Evolutionary conservation across 306 rosid species (phyloP), one percentile per base, ranked within the genome.

Genomic region (Cucurbita pepo): DNA sequence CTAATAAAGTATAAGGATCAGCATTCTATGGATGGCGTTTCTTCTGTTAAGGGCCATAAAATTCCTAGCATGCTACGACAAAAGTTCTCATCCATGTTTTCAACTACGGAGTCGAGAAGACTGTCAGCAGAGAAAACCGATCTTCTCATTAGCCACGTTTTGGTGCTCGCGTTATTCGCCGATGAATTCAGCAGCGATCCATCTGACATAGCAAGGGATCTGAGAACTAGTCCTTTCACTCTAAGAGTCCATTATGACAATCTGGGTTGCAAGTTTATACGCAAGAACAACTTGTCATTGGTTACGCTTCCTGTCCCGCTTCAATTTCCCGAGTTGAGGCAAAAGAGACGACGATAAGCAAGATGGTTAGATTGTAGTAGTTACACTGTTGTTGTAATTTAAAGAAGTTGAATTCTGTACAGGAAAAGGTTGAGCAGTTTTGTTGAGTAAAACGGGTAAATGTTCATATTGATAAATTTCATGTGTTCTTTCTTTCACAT

Each of bases 1-100:
- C 96, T 94, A 65, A 45, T 91, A 63, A 91, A 86, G 84, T 94
- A 82, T 75, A 94, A 86, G 81, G 96, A 91, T 70, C 83, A 77
- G 79, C 80, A 85, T 72, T 76, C 88, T 37, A 71, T 84, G 84
- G 87, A 82, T 21, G 77, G 84, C 43, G 56, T 69, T 77, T 75
- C 85, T 73, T 80, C 91, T 7, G 84, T 85, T 3, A 91, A 82
- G 84, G 18, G 61, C 65, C 92, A 83, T 56, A 85, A 57, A 70
- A 77, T 90, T 71, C 99, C 97, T 13, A 41, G 65, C 85, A 81
- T 86, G 69, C 58, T 91, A 63, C 79, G 47, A 22, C 76, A 84
- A 30, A 94, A 56, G 76, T 91, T 94, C 73, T 22, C 79, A 5
- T 25, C 78, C 74, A 72, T 85, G 90, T 94, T 94, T 79, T 25